Evolutionary conservation across 129 eudicot genomes (phyloP).

Genomic region (Glebionis coronaria): DNA sequence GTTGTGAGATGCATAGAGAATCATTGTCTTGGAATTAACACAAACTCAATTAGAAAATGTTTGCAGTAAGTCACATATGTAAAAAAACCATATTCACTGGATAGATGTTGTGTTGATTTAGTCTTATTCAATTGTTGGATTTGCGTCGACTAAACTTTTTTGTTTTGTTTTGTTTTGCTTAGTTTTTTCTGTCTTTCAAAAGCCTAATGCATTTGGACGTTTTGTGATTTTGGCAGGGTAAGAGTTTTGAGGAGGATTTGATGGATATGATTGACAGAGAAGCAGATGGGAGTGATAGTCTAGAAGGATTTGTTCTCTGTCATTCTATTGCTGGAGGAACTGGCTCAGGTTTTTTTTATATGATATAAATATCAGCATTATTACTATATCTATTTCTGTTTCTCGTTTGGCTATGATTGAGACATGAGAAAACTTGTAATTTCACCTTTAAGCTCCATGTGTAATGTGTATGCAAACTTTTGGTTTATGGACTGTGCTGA

Average conservation of each 20-base stretch:
- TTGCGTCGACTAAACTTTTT: background rate
- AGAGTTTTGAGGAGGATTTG: slow-evolving; percentile 89
- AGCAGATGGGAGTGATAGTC: slow-evolving; percentile 99
- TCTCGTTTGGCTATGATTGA: background rate
- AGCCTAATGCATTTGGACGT: background rate
- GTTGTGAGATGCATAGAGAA: background rate
- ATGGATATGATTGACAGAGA: slow-evolving; percentile 99
- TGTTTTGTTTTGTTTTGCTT: background rate
- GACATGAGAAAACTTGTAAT: slow-evolving; percentile 3
- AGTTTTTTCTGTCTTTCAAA: background rate
- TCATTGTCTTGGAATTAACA: background rate
- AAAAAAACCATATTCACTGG: too few relatives aligned
- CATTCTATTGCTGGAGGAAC: slow-evolving; percentile 99
- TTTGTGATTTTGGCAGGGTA: slow-evolving; percentile 51
- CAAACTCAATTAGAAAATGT: background rate
- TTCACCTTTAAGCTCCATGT: background rate
- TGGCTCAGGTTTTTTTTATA: slow-evolving; percentile 72
- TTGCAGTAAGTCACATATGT: background rate
- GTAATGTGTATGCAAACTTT: slow-evolving; percentile 2
- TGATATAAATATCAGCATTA: background rate
- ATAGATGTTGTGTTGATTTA: background rate
- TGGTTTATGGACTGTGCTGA: background rate
- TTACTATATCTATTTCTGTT: background rate
- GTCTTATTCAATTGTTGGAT: slow-evolving; percentile 6
- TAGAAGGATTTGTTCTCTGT: slow-evolving; percentile 97